Base-by-base conservation (phyloP, 129 eudicot species). In the Rutidosis leptorrhynchoides region DNA sequence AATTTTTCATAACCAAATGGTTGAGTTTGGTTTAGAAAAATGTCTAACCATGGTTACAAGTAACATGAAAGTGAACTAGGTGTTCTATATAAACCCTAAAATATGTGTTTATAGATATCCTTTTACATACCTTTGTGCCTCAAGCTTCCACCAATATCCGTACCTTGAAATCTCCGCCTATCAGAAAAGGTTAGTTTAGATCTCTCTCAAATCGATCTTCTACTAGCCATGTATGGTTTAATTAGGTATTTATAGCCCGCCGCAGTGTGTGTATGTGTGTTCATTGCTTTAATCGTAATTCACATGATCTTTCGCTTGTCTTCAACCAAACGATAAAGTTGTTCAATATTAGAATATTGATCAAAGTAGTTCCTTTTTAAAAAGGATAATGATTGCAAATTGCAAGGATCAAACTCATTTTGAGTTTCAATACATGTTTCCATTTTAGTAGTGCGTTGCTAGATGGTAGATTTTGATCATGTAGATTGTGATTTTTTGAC, bases 281-380 rank as follows among this genome's bases (percentile, higher is more conserved):
- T 71, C 45, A 57, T 57, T 26, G 57, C n/a, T 24, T 71, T 46
- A 49, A 60, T 17, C 24, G 23, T 25, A 57, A n/a, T 61, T 45
- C 19, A 61, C 76, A 8, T 71, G 76, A 60, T 71, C 46, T 71
- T 32, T 46, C 52, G 16, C 60, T 30, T 17, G 3, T 48, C 37
- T 63, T 45, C 3, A 21, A 7, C 30, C 64, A 49, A 61, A 60
- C 51, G 17, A 59, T 60, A 45, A 46, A 46, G 53, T 71, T 60
- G 68, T 48, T 71, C 68, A 71, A 48, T 32, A 71, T 60, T 60
- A 45, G n/a, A 40, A 40, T 40, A 16, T 40, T 40, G 46, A 40
- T 40, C 40, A 32, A 32, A 32, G 40, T 0, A 40, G 1, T 49
- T 17, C 11, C 23, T n/a, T 49, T 49, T 9, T 49, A 1, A 10